Evolutionary conservation across 345 rosid genomes (phyloP).

Genomic region (Arabis hirsuta): DNA sequence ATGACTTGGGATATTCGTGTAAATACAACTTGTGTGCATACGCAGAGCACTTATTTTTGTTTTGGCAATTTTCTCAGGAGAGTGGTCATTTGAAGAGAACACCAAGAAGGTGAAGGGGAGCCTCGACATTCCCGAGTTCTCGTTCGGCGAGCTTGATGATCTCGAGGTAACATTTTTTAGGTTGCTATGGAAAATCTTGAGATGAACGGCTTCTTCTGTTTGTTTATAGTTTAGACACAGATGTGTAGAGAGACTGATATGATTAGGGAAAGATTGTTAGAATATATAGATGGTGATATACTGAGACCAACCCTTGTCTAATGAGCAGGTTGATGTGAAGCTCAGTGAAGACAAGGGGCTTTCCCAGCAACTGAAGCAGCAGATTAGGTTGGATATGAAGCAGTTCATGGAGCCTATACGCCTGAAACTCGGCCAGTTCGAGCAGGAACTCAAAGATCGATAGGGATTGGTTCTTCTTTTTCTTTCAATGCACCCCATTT

Average conservation of each 20-base stretch:
- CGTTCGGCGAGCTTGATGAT: conserved; percentile 91
- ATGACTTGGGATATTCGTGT: background rate
- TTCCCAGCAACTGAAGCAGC: conserved; percentile 56
- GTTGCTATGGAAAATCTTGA: background rate
- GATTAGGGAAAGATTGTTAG: conserved; percentile 5
- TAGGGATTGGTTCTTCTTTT: conserved; percentile 38
- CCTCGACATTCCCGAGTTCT: conserved; percentile 81
- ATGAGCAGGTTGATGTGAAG: conserved; percentile 61
- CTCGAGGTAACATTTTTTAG: conserved; percentile 62
- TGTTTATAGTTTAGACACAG: background rate
- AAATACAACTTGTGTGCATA: background rate
- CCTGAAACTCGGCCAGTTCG: conserved; percentile 70
- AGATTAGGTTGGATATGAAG: conserved; percentile 60
- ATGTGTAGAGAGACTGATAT: conserved; percentile 10
- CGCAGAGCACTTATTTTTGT: background rate
- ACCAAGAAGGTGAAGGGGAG: conserved; percentile 61
- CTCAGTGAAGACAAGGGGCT: conserved; percentile 67
- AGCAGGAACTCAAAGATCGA: conserved; percentile 81
- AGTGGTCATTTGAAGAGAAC: conserved; percentile 77
- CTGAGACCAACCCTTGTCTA: conserved; percentile 1
- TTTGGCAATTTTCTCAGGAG: conserved; percentile 56
- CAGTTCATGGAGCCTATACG: conserved; percentile 73
- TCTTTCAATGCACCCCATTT: conserved; percentile 5
- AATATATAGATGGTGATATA: conserved; percentile 10
- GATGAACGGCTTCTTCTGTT: background rate